phyloP scores from a whole-genome alignment of 192 early-diverging fungal species.

The Coemansia sp. region DNA sequence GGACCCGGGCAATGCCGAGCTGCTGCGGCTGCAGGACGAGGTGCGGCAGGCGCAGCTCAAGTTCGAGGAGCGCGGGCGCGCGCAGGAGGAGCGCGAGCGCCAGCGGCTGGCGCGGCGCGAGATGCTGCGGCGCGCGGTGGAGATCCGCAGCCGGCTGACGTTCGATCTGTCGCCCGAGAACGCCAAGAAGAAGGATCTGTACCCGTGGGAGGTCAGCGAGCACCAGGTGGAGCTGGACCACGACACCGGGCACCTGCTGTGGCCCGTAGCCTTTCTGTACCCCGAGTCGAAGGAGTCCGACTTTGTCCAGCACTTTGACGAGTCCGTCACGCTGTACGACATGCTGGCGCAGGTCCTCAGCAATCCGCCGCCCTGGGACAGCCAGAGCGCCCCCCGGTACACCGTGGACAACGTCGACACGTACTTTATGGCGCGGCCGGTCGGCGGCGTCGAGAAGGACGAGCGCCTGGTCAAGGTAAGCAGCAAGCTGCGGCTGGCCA shows the following conservation, averaged over 20 bases:
- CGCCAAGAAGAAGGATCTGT: neutral
- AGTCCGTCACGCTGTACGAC: conserved; percentile 73
- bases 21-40: conserved; percentile 34
- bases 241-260: conserved; percentile 58
- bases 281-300: conserved; percentile 91
- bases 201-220: conserved; percentile 43
- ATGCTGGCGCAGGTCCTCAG: conserved; percentile 82
- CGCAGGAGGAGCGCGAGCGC: conserved; percentile 33
- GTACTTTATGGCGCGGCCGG: conserved; percentile 67
- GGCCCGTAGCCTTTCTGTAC: conserved; percentile 91
- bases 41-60: conserved; percentile 7
- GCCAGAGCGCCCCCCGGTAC: conserved; percentile 55
- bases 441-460: conserved; percentile 49
- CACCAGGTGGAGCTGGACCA: conserved; percentile 59
- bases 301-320: conserved; percentile 79
- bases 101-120: conserved; percentile 48
- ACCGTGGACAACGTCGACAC: conserved; percentile 65
- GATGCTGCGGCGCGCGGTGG: conserved; percentile 51
- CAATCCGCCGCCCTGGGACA: conserved; percentile 82
- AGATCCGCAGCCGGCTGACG: conserved; percentile 35
- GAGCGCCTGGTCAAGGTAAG: conserved; percentile 65
- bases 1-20: conserved; percentile 58
- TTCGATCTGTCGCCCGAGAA: conserved; percentile 24
- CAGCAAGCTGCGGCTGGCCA: conserved; percentile 57
- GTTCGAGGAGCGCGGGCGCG: conserved; percentile 15